Conservation (phyloP, 2,329 filamentous ascomycete genomes). For the Emmonsiellopsis sp. region DNA sequence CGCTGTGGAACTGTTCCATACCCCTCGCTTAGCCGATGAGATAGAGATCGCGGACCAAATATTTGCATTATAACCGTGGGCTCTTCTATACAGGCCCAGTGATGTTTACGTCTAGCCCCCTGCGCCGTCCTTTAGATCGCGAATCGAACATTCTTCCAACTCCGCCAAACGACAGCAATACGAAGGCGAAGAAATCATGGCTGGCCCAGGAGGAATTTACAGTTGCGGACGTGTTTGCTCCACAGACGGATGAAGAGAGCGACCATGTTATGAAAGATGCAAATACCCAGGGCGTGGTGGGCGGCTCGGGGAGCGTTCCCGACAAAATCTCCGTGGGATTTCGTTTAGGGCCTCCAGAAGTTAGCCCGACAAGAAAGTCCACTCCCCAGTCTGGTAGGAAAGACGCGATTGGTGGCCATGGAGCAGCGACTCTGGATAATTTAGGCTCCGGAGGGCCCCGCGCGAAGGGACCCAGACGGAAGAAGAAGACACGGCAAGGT, state of each 20-base stretch:
- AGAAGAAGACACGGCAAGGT: slow-evolving; percentile 28
- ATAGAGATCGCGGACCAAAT: neutral
- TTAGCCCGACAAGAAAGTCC: slow-evolving; percentile 4
- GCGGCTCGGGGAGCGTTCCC: neutral
- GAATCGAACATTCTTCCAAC: slow-evolving; percentile 6
- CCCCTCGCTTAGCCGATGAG: neutral
- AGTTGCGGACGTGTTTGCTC: slow-evolving; percentile 14
- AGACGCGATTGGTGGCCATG: neutral
- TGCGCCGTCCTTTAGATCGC: slow-evolving; percentile 2
- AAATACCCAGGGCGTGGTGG: neutral
- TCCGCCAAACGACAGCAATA: slow-evolving; percentile 1
- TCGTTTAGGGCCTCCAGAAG: slow-evolving; percentile 8
- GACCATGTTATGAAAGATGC: neutral
- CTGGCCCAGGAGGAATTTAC: slow-evolving; percentile 11
- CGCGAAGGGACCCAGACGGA: slow-evolving; percentile 29
- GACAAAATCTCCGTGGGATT: slow-evolving; percentile 1
- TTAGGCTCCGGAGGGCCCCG: neutral
- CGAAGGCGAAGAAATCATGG: slow-evolving; percentile 6
- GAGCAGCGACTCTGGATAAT: neutral
- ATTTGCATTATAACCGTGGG: neutral
- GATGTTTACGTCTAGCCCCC: slow-evolving; percentile 6
- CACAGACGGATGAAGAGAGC: slow-evolving; percentile 8
- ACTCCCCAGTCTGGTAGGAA: neutral
- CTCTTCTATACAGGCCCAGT: neutral
- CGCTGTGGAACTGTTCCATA: neutral